These are phyloP conservation scores for Polysphondylium violaceum DNA, from an alignment of 78 protist species.

Conservation along the genomic window DNA sequence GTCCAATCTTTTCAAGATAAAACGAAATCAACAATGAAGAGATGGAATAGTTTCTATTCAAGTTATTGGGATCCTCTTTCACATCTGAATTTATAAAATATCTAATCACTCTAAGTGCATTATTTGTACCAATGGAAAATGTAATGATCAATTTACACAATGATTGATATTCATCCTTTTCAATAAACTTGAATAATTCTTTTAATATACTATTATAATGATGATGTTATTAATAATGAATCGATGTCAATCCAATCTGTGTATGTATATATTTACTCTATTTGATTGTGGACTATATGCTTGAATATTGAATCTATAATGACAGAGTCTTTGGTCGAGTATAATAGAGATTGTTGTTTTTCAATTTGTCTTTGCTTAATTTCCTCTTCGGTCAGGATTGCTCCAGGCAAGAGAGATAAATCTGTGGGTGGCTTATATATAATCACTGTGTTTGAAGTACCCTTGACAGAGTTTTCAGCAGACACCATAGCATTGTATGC, in stretches of 20 bases:
- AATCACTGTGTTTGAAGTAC: conserved; percentile 31
- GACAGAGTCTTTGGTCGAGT: conserved; percentile 38
- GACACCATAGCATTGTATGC: conserved; percentile 77
- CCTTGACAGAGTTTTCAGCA: conserved; percentile 42
- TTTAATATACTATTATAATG: background rate
- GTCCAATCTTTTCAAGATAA: conserved; percentile 48
- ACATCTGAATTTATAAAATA: conserved; percentile 47
- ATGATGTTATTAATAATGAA: background rate
- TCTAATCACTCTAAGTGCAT: conserved; percentile 39
- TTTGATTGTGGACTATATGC: conserved; percentile 39
- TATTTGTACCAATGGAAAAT: conserved; percentile 68
- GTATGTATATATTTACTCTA: conserved; percentile 33
- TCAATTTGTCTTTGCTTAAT: conserved; percentile 10
- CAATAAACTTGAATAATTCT: conserved; percentile 21
- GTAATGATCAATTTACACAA: conserved; percentile 36
- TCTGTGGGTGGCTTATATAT: conserved; percentile 29
- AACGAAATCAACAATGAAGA: conserved; percentile 26
- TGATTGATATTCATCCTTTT: conserved; percentile 31
- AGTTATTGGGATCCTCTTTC: conserved; percentile 5
- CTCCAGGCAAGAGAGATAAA: conserved; percentile 2
- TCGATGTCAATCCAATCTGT: background rate
- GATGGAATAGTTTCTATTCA: conserved; percentile 29
- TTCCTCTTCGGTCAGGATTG: conserved; percentile 33
- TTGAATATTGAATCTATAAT: conserved; percentile 49
- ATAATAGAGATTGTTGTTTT: conserved; percentile 30